A percentile compares a stretch with the other conserved stretches of the same genome.
Conservation (phyloP, 495 filamentous ascomycete genomes). For the Penicillium steckii region DNA sequence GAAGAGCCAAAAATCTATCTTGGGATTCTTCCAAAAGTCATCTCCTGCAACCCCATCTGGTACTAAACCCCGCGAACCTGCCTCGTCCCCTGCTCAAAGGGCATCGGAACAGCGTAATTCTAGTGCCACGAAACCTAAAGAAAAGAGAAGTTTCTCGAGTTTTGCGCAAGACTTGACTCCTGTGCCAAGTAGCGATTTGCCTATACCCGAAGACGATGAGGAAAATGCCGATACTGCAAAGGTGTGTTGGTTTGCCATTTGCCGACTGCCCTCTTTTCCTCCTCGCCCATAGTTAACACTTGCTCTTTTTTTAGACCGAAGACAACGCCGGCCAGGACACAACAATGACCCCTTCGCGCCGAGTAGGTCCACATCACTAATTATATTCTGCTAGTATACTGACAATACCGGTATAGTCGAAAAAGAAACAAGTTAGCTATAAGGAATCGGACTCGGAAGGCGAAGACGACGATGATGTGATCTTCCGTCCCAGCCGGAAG, state of each 20-base stretch:
- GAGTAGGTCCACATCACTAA: conserved; percentile 28
- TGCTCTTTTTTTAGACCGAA: conserved; percentile 18
- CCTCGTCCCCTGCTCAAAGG: conserved; percentile 43
- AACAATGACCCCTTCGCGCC: conserved; percentile 44
- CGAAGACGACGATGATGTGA: conserved; percentile 55
- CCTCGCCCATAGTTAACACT: conserved; percentile 3
- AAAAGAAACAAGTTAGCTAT: conserved; percentile 49
- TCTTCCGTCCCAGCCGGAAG: conserved; percentile 43
- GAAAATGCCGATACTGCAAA: conserved; percentile 22
- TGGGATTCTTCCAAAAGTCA: conserved; percentile 82
- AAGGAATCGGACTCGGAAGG: conserved; percentile 51
- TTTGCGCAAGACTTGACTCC: conserved; percentile 60
- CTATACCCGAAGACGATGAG: conserved; percentile 38
- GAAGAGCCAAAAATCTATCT: conserved; percentile 77
- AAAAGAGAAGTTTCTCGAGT: conserved; percentile 40
- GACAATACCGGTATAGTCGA: conserved; percentile 25
- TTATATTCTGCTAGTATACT: background rate
- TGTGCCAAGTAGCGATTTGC: conserved; percentile 76
- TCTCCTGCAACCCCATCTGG: conserved; percentile 43
- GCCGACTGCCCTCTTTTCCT: background rate
- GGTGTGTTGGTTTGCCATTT: conserved; percentile 16
- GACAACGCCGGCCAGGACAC: conserved; percentile 16
- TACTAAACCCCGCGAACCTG: conserved; percentile 34
- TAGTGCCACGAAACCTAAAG: conserved; percentile 25
- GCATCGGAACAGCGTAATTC: conserved; percentile 30